Conservation (phyloP, 1,284 basidiomycete genomes). For the Trametes sp. region DNA sequence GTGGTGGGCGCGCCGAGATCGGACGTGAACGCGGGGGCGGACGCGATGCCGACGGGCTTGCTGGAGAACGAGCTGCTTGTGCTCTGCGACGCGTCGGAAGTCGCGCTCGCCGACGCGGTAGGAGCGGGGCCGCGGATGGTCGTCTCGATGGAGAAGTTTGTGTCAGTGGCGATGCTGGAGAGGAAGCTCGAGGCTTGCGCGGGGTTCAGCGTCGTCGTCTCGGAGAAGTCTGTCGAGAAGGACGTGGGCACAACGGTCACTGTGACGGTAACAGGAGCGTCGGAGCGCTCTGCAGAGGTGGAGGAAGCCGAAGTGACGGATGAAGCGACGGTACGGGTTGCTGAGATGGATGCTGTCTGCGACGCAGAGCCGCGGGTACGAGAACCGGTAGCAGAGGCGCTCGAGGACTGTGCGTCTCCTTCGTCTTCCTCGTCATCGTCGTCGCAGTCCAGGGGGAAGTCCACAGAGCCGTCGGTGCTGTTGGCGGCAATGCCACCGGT, state of each 20-base stretch:
- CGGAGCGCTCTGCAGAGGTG: constrained; percentile 2
- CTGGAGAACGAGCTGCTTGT: constrained; percentile 16
- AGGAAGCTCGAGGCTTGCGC: constrained; percentile 52
- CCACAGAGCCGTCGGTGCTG: constrained; percentile 31
- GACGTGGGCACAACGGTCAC: constrained; percentile 43
- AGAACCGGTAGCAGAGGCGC: neutral
- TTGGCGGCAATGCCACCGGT: constrained; percentile 49
- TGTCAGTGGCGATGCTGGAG: constrained; percentile 43
- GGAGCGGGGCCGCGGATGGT: constrained; percentile 21
- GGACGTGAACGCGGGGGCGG: constrained; percentile 19
- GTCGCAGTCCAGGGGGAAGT: constrained; percentile 33
- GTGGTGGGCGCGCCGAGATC: constrained; percentile 15
- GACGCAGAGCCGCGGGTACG: neutral
- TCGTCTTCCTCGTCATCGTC: constrained; percentile 14
- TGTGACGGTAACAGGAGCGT: constrained; percentile 37
- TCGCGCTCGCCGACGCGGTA: neutral
- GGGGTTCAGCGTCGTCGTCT: constrained; percentile 52
- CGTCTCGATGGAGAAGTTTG: constrained; percentile 24
- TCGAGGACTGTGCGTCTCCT: constrained; percentile 11
- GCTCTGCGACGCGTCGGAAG: neutral
- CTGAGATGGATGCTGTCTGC: constrained; percentile 15
- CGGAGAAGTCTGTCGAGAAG: constrained; percentile 38
- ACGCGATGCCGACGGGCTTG: constrained; percentile 16
- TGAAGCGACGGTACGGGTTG: neutral
- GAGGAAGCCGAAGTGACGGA: constrained; percentile 4